phyloP scores from a whole-genome alignment of 495 filamentous ascomycete species.

The Neurospora sp. region DNA sequence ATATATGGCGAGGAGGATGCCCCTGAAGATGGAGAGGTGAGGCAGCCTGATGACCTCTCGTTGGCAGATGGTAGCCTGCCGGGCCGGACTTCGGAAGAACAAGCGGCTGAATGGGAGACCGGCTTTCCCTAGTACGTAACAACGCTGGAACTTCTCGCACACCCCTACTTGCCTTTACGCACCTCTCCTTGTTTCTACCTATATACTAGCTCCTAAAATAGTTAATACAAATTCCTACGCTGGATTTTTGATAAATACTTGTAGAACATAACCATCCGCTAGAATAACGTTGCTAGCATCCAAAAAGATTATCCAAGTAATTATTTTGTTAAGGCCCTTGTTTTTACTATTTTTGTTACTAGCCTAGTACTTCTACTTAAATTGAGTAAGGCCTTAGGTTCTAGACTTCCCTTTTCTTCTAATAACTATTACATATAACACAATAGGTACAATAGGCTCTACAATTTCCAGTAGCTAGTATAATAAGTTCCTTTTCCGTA shows the following conservation, averaged over 20 bases:
- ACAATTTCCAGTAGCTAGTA: too few species aligned
- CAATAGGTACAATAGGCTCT: too few species aligned
- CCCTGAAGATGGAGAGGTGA: not conserved
- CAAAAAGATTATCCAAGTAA: too few species aligned
- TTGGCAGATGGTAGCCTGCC: not conserved
- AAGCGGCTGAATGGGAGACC: not conserved
- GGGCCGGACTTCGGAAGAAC: not conserved
- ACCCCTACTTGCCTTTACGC: not conserved
- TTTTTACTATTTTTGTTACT: too few species aligned
- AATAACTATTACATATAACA: too few species aligned
- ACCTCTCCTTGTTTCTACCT: not conserved
- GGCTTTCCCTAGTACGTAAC: not conserved
- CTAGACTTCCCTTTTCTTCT: too few species aligned
- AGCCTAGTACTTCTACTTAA: too few species aligned
- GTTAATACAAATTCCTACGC: not conserved
- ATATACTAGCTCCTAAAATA: not conserved
- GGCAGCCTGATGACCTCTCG: not conserved
- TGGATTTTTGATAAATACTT: too few species aligned
- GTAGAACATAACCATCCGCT: not conserved
- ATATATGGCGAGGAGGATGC: not conserved
- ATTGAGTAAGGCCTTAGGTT: too few species aligned
- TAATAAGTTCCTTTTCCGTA: too few species aligned
- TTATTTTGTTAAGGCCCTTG: too few species aligned
- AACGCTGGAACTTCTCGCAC: not conserved
- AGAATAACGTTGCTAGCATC: too few species aligned